Base-by-base conservation (phyloP, 2,329 filamentous ascomycete species). In the Colletotrichum filicis region DNA sequence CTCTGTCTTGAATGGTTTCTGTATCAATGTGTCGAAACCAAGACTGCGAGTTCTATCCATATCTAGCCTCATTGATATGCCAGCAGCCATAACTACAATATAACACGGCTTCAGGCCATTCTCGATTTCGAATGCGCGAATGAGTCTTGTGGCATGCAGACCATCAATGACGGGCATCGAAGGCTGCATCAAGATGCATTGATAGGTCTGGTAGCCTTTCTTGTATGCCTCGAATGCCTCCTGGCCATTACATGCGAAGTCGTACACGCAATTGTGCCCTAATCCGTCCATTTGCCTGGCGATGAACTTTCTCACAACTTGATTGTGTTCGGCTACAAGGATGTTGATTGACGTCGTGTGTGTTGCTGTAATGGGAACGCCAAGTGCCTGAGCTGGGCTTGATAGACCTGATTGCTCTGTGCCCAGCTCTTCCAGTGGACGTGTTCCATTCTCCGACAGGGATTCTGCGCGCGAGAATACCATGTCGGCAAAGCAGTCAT, bases 131-230 rank as follows among this genome's bases (percentile, higher is more conserved):
- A 84, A 80, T 1, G 79, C 77, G 8, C 85, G 81, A 26, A 86
- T 86, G 67, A 79, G 78, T 7, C 79, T 77, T n/a, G 84, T 86
- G 0, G 81, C 79, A 3, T 79, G 80, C 24, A 84, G 79, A 0
- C 82, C 82, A 72, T 87, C 81, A 16, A 87, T 80, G 12, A 86
- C 78, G 0, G 85, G 85, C 85, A 87, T 87, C 75, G 79, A 83
- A 12, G 85, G 81, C 74, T 87, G 85, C 52, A 63, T 63, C 26
- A 85, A 71, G 3, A 85, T 75, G 62, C 79, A 81, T 0, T 63
- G 68, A 53, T 78, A 83, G 1, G 75, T 64, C 0, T 74, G 70
- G 0, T 78, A 77, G 2, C 76, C 74, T 1, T 72, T 55, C 28
- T 74, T 76, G 65, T 79, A 83, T 0, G 76, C 75, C 42, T 79